Evolutionary conservation across 257 asterid genomes (phyloP), one percentile per base, ranked within the genome.

Genomic region (Scutellaria galericulata): DNA sequence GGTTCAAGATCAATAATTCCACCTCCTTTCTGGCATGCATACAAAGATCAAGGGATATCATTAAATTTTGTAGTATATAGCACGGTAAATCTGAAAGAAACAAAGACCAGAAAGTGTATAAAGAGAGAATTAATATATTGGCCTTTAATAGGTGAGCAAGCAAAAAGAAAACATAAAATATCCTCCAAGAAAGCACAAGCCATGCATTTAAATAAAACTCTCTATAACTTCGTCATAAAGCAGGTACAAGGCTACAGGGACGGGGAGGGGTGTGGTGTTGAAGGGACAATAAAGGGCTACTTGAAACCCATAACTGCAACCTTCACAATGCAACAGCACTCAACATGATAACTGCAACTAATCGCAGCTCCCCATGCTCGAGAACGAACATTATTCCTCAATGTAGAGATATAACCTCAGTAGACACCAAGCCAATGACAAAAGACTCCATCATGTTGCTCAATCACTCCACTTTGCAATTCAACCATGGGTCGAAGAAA

Each of bases 321-420:
- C 98, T 92, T 95, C 70, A 90, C 82, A 66, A 90, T 86, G 83
- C 88, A 86, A 81, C 99, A 95, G 54, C 86, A 87, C 81, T 95
- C 98, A 3, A 92, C 92, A 67, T 92, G 90, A 72, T 90, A 91
- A 81, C 99, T 95, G 84, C 98, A 95, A 61, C 87, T 96, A 74
- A 88, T 86, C 22, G 94, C 96, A 82, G 99, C 89, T 79, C 97
- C 98, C 99, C 98, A 95, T 20, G 98, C 91, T 53, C 98, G 97
- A 9, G 99, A 95, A 44, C 98, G 98, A 44, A 92, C 98, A 77
- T 87, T 92, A 86, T 95, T 95, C 81, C 99, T 90, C 84, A 92
- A 76, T 40, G 96, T 84, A 69, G 99, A 95, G 72, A 86, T 77
- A 81, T 92, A 95, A 79, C 97, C 99, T 95, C 35, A 27, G 35